phyloP scores from a whole-genome alignment of 1,284 basidiomycete species.

The Cystobasidium slooffiae region DNA sequence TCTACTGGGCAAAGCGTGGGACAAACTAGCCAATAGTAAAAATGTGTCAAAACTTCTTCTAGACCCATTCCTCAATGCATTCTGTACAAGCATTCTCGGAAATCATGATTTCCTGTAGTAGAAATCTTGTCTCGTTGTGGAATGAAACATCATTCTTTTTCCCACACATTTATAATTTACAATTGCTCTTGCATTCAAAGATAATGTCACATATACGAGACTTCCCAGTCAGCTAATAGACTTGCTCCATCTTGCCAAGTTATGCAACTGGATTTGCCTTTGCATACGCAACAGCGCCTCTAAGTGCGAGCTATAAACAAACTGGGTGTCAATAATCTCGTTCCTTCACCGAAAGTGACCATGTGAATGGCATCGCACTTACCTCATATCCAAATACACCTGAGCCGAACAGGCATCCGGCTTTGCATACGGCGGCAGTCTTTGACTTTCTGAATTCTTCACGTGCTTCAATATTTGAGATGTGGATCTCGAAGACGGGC shows the following conservation, averaged over 20 bases:
- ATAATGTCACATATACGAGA: too few relatives aligned
- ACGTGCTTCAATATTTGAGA: conserved; percentile 48
- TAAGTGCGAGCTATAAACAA: conserved; percentile 9
- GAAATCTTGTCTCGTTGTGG: too few relatives aligned
- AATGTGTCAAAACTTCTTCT: too few relatives aligned
- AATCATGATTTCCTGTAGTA: too few relatives aligned
- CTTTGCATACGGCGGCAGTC: conserved; percentile 40
- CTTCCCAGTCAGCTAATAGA: too few relatives aligned
- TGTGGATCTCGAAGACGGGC: conserved; percentile 52
- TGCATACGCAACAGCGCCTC: conserved; percentile 25
- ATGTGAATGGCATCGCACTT: not conserved
- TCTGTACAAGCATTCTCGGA: too few relatives aligned
- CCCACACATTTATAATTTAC: too few relatives aligned
- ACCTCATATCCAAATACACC: conserved; percentile 42
- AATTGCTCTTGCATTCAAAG: too few relatives aligned
- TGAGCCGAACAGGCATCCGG: conserved; percentile 37
- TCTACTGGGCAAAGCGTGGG: too few relatives aligned
- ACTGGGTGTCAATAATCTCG: not conserved
- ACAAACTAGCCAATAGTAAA: too few relatives aligned
- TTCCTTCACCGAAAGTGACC: not conserved
- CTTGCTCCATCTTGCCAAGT: not conserved
- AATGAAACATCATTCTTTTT: too few relatives aligned
- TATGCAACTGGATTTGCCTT: conserved; percentile 28
- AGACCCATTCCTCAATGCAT: too few relatives aligned
- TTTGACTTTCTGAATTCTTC: conserved; percentile 40